Evolutionary conservation across 768 basidiomycete species (phyloP).

Genomic region (Pulveroboletus sp.): DNA sequence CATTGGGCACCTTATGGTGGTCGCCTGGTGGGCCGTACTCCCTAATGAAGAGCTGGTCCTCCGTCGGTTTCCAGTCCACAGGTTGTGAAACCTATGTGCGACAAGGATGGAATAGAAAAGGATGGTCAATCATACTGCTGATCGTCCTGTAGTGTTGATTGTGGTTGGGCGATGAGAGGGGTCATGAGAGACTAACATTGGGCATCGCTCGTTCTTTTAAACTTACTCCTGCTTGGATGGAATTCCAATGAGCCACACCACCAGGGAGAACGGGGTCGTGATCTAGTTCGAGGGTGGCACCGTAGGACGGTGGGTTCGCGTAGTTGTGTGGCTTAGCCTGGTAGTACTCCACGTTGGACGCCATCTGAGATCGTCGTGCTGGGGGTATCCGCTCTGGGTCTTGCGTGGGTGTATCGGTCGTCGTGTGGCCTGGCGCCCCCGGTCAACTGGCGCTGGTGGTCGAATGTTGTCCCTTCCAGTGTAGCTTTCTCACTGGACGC

Average conservation of each 20-base stretch:
- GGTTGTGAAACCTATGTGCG: slow-evolving; percentile 65
- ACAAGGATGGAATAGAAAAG: slow-evolving; percentile 13
- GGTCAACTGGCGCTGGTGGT: slow-evolving; percentile 3
- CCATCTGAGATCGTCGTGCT: slow-evolving; percentile 14
- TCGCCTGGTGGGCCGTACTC: slow-evolving; percentile 38
- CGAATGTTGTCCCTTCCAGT: not conserved
- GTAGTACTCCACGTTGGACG: slow-evolving; percentile 26
- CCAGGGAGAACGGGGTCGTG: slow-evolving; percentile 27
- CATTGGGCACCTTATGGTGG: slow-evolving; percentile 56
- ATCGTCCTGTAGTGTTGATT: slow-evolving; percentile 18
- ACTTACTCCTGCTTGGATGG: slow-evolving; percentile 15
- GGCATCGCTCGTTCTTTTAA: slow-evolving; percentile 29
- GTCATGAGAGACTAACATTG: slow-evolving; percentile 28
- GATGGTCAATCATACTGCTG: slow-evolving; percentile 24
- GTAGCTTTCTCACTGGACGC: not conserved
- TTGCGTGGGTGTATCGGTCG: slow-evolving; percentile 13
- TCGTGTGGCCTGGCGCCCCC: slow-evolving; percentile 1
- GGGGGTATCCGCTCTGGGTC: too few species aligned
- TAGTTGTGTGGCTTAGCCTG: slow-evolving; percentile 10
- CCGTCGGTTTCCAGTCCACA: slow-evolving; percentile 56
- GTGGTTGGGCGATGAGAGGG: slow-evolving; percentile 1
- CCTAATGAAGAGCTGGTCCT: slow-evolving; percentile 64
- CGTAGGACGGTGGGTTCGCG: slow-evolving; percentile 10
- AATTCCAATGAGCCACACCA: slow-evolving; percentile 23
- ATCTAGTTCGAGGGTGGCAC: slow-evolving; percentile 21